Evolutionary conservation across 768 basidiomycete genomes (phyloP).

Genomic region (Leccinum subgranulosum): DNA sequence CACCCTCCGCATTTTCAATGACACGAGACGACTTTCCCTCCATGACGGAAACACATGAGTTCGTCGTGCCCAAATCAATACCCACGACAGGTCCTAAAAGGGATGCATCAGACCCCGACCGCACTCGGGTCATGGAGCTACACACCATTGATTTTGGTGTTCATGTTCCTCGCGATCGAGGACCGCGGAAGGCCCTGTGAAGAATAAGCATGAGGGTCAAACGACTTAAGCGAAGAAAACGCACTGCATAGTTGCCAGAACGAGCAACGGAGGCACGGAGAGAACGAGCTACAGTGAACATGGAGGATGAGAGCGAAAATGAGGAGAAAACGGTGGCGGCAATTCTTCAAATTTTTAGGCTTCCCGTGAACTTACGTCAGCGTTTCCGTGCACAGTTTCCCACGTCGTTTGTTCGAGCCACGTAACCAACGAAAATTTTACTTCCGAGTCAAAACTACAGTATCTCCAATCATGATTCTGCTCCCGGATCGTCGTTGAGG

Average conservation of each 20-base stretch:
- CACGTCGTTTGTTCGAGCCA: constrained; percentile 9
- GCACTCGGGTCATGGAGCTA: background rate
- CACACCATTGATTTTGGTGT: constrained; percentile 88
- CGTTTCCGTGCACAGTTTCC: constrained; percentile 11
- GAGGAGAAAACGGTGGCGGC: constrained; percentile 30
- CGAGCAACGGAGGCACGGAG: constrained; percentile 57
- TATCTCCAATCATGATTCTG: background rate
- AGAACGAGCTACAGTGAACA: constrained; percentile 71
- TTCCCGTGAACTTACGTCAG: constrained; percentile 31
- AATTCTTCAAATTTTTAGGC: constrained; percentile 44
- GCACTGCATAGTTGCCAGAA: constrained; percentile 62
- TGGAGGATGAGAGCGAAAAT: constrained; percentile 49
- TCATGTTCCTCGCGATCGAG: constrained; percentile 88
- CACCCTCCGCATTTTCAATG: constrained; percentile 97
- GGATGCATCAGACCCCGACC: background rate
- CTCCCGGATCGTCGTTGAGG: background rate
- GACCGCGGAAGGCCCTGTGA: constrained; percentile 63
- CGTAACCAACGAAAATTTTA: background rate
- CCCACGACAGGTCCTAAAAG: constrained; percentile 79
- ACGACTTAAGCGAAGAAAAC: constrained; percentile 13
- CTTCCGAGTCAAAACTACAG: background rate
- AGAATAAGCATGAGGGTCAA: constrained; percentile 4
- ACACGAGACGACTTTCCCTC: constrained; percentile 94
- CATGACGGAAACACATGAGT: constrained; percentile 92
- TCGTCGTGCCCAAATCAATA: constrained; percentile 95